Percentiles rank a stretch among this genome's conserved stretches.
These are phyloP conservation scores for Penicillium cataractarum DNA, from an alignment of 495 filamentous ascomycete species.

Conservation along the genomic window DNA sequence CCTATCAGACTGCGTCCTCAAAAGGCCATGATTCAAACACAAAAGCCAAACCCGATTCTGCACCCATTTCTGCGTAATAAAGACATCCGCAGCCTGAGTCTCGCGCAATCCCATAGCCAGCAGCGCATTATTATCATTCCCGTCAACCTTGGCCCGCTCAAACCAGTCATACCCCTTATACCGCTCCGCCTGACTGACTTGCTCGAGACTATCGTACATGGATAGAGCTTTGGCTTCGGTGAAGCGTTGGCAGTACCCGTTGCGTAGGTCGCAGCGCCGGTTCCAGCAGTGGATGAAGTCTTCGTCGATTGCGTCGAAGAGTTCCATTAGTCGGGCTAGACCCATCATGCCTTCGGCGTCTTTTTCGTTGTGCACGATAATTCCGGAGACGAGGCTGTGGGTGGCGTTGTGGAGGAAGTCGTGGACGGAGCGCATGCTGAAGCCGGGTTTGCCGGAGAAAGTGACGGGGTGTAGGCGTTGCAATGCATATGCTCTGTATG, in stretches of 20 bases:
- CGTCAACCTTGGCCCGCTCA: conserved; percentile 45
- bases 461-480: conserved; percentile 54
- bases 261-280: conserved; percentile 37
- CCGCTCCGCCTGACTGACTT: conserved; percentile 36
- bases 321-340: conserved; percentile 44
- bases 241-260: conserved; percentile 40
- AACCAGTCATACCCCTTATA: conserved; percentile 69
- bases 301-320: conserved; percentile 49
- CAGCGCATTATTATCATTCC: conserved; percentile 39
- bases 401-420: conserved; percentile 46
- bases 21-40: conserved; percentile 55
- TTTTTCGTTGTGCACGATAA: conserved; percentile 50
- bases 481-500: conserved; percentile 69
- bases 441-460: conserved; percentile 42
- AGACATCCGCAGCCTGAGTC: conserved; percentile 69
- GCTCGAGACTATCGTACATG: conserved; percentile 40
- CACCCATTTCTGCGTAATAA: conserved; percentile 81
- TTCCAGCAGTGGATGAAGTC: conserved; percentile 50
- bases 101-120: conserved; percentile 59
- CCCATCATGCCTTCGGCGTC: conserved; percentile 51
- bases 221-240: conserved; percentile 40
- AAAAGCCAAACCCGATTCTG: conserved; percentile 81
- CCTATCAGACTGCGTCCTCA: conserved; percentile 55
- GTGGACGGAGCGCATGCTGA: conserved; percentile 43
- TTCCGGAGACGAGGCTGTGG: conserved; percentile 44